Conservation (phyloP, 129 eudicot genomes). For the Helichrysum umbraculigerum region DNA sequence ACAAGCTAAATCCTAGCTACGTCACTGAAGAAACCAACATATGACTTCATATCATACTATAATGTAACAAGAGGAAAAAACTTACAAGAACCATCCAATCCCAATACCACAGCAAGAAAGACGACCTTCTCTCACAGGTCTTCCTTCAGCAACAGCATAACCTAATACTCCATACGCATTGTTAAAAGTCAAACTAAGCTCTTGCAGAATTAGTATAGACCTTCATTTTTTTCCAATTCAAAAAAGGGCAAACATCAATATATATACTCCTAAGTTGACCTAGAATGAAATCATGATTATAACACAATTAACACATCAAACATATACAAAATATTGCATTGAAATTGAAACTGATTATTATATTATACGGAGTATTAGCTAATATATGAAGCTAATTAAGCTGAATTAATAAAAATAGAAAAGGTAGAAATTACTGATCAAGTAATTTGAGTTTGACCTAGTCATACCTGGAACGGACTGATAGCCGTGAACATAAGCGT, state of each 20-base stretch:
- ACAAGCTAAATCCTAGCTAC: no score
- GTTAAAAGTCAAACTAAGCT: slow-evolving; percentile 10
- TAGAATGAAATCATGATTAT: neutral
- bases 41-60: no score
- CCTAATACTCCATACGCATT: slow-evolving; percentile 42
- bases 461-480: slow-evolving; percentile 73
- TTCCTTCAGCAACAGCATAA: slow-evolving; percentile 88
- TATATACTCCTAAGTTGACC: neutral
- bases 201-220: slow-evolving; percentile 5
- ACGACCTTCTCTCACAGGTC: slow-evolving; percentile 68
- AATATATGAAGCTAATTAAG: neutral
- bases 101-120: slow-evolving; percentile 98
- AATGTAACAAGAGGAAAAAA: slow-evolving; percentile 9
- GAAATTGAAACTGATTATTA: slow-evolving; percentile 8
- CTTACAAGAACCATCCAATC: slow-evolving; percentile 87
- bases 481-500: slow-evolving; percentile 68
- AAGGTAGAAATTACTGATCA: neutral
- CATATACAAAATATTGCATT: slow-evolving; percentile 3
- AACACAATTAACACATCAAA: neutral
- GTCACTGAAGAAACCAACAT: no score
- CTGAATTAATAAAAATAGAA: neutral
- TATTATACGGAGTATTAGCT: neutral
- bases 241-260: neutral
- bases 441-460: neutral
- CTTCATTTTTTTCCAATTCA: neutral